Base-by-base conservation (phyloP, 129 eudicot genomes). In the Tagetes patula region DNA sequence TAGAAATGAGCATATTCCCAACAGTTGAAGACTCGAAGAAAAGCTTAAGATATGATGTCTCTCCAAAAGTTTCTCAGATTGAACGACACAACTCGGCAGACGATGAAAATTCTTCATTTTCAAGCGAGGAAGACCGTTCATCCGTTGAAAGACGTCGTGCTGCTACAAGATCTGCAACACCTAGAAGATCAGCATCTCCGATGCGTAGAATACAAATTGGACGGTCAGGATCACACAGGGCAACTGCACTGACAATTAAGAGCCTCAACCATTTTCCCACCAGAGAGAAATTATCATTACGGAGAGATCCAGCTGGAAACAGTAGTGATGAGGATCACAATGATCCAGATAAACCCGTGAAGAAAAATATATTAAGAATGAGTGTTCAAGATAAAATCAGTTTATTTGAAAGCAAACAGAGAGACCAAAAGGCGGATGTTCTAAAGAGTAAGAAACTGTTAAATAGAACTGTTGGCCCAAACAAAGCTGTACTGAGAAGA, bases 161-260 rank as follows among this genome's bases (percentile, higher is more conserved):
- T 4, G 79, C 79, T 37, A 53, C 74, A 67, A 86, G 97, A 67
- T 88, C 91, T 55, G 84, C 89, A 65, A 79, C 99, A 33, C 99
- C 99, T 20, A 84, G 96, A 88, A 83, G 99, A 77, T 90, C 96
- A 48, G 93, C 97, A 65, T 94, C 99, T 75, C 99, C 99, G 3
- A 90, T 94, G 97, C 77, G 96, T 49, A 85, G 96, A 82, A 50
- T 94, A 72, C 97, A 94, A 80, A 88, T 94, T 8, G 99, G 99
- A 34, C 85, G 96, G 53, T 86, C 91, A 36, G 97, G 97, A 64
- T 84, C 99, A 11, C 96, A 85, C 27, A 81, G 96, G 81, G 80
- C 97, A 3, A 61, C 96, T 61, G 85, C 99, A 12, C 77, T 94
- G 20, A 82, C 96, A 41, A 90, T 94, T 20, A 94, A 88, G 75